Evolutionary conservation across 2,329 filamentous ascomycete species (phyloP).

Genomic region (Didymella segeticola): DNA sequence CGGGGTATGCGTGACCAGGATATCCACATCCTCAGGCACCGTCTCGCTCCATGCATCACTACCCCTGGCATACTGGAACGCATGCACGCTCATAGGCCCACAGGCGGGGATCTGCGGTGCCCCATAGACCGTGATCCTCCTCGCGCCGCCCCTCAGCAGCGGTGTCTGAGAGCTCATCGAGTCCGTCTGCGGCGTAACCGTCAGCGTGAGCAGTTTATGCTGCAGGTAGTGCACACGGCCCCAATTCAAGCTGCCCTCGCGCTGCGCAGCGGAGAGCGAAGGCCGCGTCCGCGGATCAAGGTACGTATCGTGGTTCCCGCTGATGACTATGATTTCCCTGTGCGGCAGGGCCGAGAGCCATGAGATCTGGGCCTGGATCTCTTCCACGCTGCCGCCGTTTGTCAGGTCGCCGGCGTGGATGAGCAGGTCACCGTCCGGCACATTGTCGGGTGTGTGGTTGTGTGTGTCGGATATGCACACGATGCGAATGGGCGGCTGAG

Average conservation of each 20-base stretch:
- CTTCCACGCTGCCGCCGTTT: conserved; percentile 71
- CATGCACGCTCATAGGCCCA: conserved; percentile 70
- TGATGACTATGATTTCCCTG: conserved; percentile 78
- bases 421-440: conserved; percentile 82
- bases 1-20: conserved; percentile 82
- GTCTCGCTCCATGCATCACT: conserved; percentile 75
- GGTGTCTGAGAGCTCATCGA: conserved; percentile 21
- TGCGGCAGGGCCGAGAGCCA: conserved; percentile 81
- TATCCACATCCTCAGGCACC: conserved; percentile 74
- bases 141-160: conserved; percentile 35
- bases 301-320: conserved; percentile 89
- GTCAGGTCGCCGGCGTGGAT: conserved; percentile 90
- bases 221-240: conserved; percentile 77
- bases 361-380: conserved; percentile 83
- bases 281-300: conserved; percentile 72
- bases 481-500: conserved; percentile 69
- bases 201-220: conserved; percentile 68
- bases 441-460: conserved; percentile 61
- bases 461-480: conserved; percentile 95
- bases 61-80: conserved; percentile 74
- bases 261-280: conserved; percentile 59
- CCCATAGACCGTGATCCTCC: conserved; percentile 76
- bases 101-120: conserved; percentile 80
- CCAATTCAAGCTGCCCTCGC: conserved; percentile 66
- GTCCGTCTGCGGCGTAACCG: conserved; percentile 45